Conservation (phyloP, 2,329 filamentous ascomycete genomes). For the Dactylellina haptotyla region DNA sequence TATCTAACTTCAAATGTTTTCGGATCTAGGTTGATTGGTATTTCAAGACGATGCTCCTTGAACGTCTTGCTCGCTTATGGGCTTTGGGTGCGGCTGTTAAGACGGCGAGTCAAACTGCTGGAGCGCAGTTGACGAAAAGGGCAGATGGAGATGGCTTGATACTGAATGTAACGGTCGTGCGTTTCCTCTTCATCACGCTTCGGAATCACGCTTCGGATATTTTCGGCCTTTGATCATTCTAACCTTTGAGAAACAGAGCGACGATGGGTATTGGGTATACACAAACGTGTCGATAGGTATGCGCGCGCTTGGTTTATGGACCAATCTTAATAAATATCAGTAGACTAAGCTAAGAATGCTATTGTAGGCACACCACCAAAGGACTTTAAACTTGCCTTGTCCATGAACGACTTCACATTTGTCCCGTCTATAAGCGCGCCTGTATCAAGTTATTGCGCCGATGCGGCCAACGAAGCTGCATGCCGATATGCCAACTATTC, state of each 20-base stretch:
- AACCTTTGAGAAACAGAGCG: not conserved
- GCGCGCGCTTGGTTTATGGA: not conserved
- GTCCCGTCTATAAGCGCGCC: constrained; percentile 3
- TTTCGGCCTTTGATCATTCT: not conserved
- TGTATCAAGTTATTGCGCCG: constrained; percentile 14
- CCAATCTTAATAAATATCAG: not conserved
- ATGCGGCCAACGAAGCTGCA: constrained; percentile 9
- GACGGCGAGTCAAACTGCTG: not conserved
- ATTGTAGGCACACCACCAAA: not conserved
- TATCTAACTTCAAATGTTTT: too few relatives aligned
- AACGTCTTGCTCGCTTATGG: not conserved
- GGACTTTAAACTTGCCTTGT: constrained; percentile 15
- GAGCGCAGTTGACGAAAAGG: not conserved
- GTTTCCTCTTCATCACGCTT: not conserved
- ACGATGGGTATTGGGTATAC: constrained; percentile 16
- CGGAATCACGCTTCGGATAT: not conserved
- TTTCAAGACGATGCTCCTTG: not conserved
- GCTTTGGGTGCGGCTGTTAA: not conserved
- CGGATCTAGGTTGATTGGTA: too few relatives aligned
- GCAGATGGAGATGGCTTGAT: constrained; percentile 6
- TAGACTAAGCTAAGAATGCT: not conserved
- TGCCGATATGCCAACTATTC: constrained; percentile 11
- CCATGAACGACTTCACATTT: constrained; percentile 12
- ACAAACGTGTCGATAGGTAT: constrained; percentile 15
- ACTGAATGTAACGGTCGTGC: not conserved